These are phyloP conservation scores for Athelia sp. DNA, from an alignment of 1,284 basidiomycete species.

Conservation along the genomic window DNA sequence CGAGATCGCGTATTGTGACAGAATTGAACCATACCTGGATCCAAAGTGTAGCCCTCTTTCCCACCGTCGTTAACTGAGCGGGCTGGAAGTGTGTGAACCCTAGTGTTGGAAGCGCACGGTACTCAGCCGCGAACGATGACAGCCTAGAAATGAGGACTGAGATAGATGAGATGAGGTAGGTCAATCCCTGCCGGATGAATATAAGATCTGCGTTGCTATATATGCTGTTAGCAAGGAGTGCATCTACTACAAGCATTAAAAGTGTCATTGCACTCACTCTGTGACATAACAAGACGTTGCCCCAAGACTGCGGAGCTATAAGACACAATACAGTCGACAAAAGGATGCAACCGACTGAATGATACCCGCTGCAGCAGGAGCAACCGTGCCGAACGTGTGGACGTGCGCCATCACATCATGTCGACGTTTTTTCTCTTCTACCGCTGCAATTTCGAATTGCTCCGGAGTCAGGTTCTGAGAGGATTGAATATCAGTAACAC, in stretches of 20 bases:
- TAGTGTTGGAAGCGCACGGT: constrained; percentile 81
- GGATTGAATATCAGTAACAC: constrained; percentile 31
- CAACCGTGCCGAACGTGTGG: constrained; percentile 92
- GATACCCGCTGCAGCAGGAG: constrained; percentile 94
- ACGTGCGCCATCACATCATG: constrained; percentile 99
- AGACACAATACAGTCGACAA: constrained; percentile 6
- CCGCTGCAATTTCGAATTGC: constrained; percentile 90
- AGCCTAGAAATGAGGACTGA: constrained; percentile 89
- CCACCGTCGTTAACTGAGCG: constrained; percentile 96
- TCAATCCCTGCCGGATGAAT: constrained; percentile 87
- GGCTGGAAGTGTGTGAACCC: constrained; percentile 99
- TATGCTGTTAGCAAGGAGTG: neutral
- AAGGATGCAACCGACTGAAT: constrained; percentile 70
- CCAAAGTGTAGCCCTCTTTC: constrained; percentile 99
- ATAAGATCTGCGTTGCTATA: constrained; percentile 93
- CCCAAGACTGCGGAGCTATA: constrained; percentile 60
- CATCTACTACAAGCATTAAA: neutral
- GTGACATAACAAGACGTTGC: constrained; percentile 99
- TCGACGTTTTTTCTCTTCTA: constrained; percentile 95
- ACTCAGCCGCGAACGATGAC: constrained; percentile 66
- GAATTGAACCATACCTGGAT: constrained; percentile 59
- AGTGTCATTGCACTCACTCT: constrained; percentile 55
- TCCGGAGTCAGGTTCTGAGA: constrained; percentile 64
- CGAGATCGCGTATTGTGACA: constrained; percentile 4
- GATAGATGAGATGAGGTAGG: constrained; percentile 83